phyloP scores from a whole-genome alignment of 305 asterid species.

The Plantago coronopus region DNA sequence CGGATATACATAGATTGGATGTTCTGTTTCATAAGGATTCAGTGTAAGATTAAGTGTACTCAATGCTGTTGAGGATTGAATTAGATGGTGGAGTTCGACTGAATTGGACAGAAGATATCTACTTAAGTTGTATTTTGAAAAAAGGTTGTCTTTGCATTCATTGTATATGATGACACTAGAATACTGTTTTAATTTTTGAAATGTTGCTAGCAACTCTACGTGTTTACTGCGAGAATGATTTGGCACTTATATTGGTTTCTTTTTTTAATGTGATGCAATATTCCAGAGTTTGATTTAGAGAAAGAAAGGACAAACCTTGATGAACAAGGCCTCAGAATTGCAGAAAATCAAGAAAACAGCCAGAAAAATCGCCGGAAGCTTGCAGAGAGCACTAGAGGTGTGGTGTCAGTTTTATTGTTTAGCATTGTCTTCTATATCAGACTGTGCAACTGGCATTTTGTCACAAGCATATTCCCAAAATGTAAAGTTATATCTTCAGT shows the following conservation, averaged over 20 bases:
- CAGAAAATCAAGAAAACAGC: constrained; percentile 98
- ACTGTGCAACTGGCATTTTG: neutral
- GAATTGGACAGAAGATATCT: neutral
- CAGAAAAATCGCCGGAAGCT: constrained; percentile 96
- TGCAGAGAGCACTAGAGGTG: constrained; percentile 99
- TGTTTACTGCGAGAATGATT: neutral
- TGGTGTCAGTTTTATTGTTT: constrained; percentile 38
- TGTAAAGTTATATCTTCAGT: constrained; percentile 7
- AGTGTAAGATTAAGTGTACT: too few relatives aligned
- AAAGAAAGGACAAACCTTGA: constrained; percentile 78
- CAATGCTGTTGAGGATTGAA: too few relatives aligned
- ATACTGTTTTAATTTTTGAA: neutral
- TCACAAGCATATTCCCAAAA: too few relatives aligned
- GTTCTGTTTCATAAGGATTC: too few relatives aligned
- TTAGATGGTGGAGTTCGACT: too few relatives aligned
- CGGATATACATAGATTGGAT: too few relatives aligned
- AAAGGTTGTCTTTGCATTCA: neutral
- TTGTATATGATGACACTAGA: neutral
- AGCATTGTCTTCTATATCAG: constrained; percentile 14
- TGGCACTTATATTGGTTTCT: constrained; percentile 1
- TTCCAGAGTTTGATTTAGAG: constrained; percentile 88
- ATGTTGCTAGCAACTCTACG: neutral
- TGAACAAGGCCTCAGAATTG: constrained; percentile 92
- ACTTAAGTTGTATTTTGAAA: neutral
- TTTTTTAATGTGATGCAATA: constrained; percentile 6